These are phyloP conservation scores for Penicillium sclerotiorum DNA, from an alignment of 2,329 filamentous ascomycete genomes.

Conservation along the genomic window DNA sequence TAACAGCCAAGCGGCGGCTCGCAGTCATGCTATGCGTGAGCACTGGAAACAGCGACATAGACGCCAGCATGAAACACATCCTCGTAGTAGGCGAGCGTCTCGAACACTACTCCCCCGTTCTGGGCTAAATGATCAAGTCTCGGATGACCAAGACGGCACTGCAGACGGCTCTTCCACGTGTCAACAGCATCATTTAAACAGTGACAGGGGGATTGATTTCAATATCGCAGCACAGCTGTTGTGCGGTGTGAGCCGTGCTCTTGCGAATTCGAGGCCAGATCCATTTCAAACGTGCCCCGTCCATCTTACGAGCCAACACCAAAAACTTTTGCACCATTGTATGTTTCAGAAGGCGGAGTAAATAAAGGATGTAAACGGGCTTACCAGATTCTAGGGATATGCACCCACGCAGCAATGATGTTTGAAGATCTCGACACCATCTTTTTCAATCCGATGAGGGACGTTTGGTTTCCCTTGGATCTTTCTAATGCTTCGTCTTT, in stretches of 20 bases:
- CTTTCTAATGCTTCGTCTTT: constrained; percentile 47
- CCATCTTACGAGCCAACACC: constrained; percentile 36
- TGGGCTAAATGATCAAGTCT: too few relatives aligned
- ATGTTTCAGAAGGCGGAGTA: constrained; percentile 9
- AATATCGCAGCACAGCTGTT: constrained; percentile 22
- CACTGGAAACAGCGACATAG: constrained; percentile 38
- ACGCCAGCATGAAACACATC: constrained; percentile 12
- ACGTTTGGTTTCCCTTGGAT: constrained; percentile 46
- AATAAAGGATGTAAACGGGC: not conserved
- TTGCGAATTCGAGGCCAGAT: constrained; percentile 33
- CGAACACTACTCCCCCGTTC: constrained; percentile 5
- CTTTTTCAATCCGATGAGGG: constrained; percentile 43
- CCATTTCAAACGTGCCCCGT: constrained; percentile 42
- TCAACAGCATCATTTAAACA: too few relatives aligned
- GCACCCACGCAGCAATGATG: constrained; percentile 36
- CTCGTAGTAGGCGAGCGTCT: constrained; percentile 1
- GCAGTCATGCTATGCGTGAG: constrained; percentile 43
- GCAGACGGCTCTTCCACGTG: too few relatives aligned
- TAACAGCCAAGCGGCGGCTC: constrained; percentile 21
- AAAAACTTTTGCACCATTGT: constrained; percentile 44
- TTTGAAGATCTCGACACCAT: constrained; percentile 30
- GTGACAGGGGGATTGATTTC: not conserved
- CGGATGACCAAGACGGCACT: too few relatives aligned
- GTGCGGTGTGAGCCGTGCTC: constrained; percentile 32
- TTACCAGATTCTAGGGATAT: constrained; percentile 28